Conservation (phyloP, 257 asterid species). For the Jacaranda copaia region DNA sequence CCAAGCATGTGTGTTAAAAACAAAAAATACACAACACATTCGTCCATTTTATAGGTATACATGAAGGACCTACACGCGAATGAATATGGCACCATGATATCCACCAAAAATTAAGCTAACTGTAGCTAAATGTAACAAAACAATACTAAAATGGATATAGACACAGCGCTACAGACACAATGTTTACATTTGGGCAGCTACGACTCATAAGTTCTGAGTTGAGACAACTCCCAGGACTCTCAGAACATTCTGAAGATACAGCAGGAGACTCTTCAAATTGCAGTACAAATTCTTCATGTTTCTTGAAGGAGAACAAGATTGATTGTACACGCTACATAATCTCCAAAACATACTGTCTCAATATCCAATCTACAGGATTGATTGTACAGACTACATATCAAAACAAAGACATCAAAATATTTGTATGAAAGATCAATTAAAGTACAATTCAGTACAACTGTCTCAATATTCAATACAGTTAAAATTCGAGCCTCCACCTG, state of each 20-base stretch:
- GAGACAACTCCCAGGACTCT: not conserved
- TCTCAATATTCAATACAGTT: not conserved
- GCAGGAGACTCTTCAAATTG: conserved; percentile 6
- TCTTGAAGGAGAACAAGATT: not conserved
- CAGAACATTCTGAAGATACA: not conserved
- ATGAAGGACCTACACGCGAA: too few species aligned
- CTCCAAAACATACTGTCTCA: conserved; percentile 7
- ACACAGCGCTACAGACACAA: not conserved
- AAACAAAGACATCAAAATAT: not conserved
- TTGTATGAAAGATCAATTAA: too few species aligned
- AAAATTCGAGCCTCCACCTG: conserved; percentile 2
- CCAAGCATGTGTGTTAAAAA: too few species aligned
- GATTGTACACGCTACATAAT: conserved; percentile 3
- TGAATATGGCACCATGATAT: too few species aligned
- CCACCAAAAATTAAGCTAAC: too few species aligned
- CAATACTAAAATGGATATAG: not conserved
- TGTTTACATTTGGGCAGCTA: too few species aligned
- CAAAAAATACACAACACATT: too few species aligned
- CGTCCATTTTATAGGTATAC: too few species aligned
- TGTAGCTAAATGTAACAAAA: too few species aligned
- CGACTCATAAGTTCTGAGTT: not conserved
- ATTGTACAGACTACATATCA: conserved; percentile 4
- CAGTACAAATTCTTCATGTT: not conserved
- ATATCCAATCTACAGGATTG: too few species aligned
- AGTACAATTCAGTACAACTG: too few species aligned